Base-by-base conservation (phyloP, 345 rosid genomes). In the Citrus sinensis region DNA sequence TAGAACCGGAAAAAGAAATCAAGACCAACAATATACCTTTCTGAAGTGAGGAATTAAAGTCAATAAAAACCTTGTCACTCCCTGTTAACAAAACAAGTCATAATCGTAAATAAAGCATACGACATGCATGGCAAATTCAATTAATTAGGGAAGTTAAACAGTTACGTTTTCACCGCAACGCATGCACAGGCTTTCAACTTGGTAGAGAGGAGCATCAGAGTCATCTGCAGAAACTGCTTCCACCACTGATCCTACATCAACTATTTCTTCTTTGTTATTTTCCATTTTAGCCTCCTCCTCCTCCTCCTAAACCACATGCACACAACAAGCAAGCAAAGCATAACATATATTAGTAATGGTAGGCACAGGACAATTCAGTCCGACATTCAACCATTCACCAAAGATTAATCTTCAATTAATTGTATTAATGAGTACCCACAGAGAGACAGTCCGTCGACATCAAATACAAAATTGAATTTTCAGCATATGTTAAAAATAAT, bases 131-230 rank as follows among this genome's bases (percentile, higher is more conserved):
- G 3, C 2, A 19, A 54, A 54, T 0, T 54, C 58, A 54, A 54
- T 54, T 17, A 17, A 17, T 54, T 54, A 0, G 22, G 22, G 19
- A 54, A 54, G 58, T 20, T 56, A 13, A 71, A 64, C 8, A 7
- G 13, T 51, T 87, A 95, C 99, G 35, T 96, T 96, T 73, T 91
- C 91, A 37, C 86, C 84, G 81, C 99, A 96, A 35, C 93, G 93
- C 98, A 96, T 94, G 80, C 98, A 96, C 78, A 94, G 92, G 81
- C 99, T 96, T 79, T 94, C 99, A 46, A 96, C 91, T 63, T 89
- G 81, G 74, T 92, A 93, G 37, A 93, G 92, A 42, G 98, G 98
- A 79, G 90, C 89, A 74, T 89, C 92, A 16, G 13, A 61, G 69
- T 78, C 85, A 22, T 80, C 91, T 1, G 82, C 84, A 7, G 97